Base-by-base conservation (phyloP, 768 basidiomycete genomes). In the Pleurotus djamor region DNA sequence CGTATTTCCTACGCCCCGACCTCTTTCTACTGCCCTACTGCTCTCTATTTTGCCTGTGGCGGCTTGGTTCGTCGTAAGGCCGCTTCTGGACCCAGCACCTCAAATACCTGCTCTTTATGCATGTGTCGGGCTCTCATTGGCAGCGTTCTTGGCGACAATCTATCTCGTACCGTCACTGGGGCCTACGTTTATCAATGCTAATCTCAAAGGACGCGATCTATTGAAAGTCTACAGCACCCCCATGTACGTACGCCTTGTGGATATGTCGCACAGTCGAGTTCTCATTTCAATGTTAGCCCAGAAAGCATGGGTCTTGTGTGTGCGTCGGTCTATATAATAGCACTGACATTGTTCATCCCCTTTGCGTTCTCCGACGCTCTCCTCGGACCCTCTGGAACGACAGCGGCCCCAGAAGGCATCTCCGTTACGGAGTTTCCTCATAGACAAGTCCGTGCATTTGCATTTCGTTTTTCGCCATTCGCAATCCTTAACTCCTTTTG, bases 341-440 rank as follows among this genome's bases (percentile, higher is more conserved):
- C 89, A 44, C 76, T 99, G 63, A 92, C 94, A 59, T 78, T 97
- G 4, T 99, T 98, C 67, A 96, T 97, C 59, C 96, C 96, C 0
- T 96, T 98, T 68, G 92, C 94, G 0, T 99, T 97, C 72, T 91
- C 94, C 48, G 81, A 89, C 61, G 78, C 86, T 2, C 80, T 91
- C 47, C 69, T 80, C 34, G 79, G 74, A 57, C 78, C 80, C 35
- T 71, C 78, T 28, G 68, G 73, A 68, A 71, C 34, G 32, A 32
- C 14, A n/a, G 32, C 35, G n/a, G 2, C 41, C 17, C 36, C 21
- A 6, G 85, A 92, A 64, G 89, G 88, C 2, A 82, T 90, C 17
- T 78, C 85, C 10, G 78, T 89, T 1, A 76, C 80, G 3, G 86
- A 88, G 61, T 91, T 90, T 69, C 87, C 92, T 21, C 90, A 92